phyloP scores from a whole-genome alignment of 345 rosid species.

The Geranium rotundifolium region DNA sequence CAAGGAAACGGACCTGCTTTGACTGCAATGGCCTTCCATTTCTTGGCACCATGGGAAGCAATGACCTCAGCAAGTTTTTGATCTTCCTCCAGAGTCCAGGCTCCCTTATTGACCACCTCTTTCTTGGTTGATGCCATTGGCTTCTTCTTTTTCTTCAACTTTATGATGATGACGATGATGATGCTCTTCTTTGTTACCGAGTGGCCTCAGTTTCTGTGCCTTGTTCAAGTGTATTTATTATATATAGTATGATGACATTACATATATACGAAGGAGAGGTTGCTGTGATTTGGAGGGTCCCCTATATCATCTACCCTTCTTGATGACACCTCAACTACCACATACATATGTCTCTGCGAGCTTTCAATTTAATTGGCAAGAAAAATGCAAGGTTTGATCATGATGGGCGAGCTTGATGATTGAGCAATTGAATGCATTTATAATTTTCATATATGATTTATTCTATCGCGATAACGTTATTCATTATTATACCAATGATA shows the following conservation, averaged over 20 bases:
- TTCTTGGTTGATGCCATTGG: constrained; percentile 1
- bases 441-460: no score
- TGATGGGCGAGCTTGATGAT: not conserved
- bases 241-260: not conserved
- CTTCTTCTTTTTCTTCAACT: no score
- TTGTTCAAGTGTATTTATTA: not conserved
- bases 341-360: not conserved
- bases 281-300: not conserved
- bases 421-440: not conserved
- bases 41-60: constrained; percentile 27
- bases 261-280: not conserved
- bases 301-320: not conserved
- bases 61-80: constrained; percentile 27
- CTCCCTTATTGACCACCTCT: constrained; percentile 16
- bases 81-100: constrained; percentile 36
- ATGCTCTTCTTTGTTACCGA: no score
- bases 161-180: no score
- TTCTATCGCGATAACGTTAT: no score
- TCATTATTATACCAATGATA: no score
- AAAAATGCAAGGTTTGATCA: no score
- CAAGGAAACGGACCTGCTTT: constrained; percentile 22
- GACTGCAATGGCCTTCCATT: constrained; percentile 29
- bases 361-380: not conserved
- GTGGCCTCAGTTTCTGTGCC: not conserved
- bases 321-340: not conserved